phyloP scores from a whole-genome alignment of 257 asterid genomes.

The Cruciata laevipes region DNA sequence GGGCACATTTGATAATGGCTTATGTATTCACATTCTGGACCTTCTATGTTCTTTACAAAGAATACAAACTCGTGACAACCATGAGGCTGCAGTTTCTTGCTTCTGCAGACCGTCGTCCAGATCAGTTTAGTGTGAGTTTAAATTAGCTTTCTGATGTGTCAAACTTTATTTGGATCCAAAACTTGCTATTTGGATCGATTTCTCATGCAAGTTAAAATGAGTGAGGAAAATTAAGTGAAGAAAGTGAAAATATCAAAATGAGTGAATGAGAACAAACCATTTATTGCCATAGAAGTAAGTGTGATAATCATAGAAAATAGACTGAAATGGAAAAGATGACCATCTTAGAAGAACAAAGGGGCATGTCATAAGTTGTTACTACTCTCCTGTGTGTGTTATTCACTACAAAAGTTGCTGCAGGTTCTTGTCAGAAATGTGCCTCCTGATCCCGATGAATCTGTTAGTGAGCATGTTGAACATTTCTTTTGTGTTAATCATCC shows the following conservation, averaged over 20 bases:
- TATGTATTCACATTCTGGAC: slow-evolving; percentile 85
- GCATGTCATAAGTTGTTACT: too few species aligned
- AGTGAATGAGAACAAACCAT: too few species aligned
- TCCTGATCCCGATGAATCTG: slow-evolving; percentile 88
- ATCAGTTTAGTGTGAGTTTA: slow-evolving; percentile 79
- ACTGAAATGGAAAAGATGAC: too few species aligned
- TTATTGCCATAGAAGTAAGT: too few species aligned
- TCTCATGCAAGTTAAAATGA: too few species aligned
- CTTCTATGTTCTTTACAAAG: slow-evolving; percentile 65
- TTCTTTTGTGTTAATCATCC: slow-evolving; percentile 93
- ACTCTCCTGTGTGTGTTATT: background rate
- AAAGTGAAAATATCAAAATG: too few species aligned
- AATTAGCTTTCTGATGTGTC: slow-evolving; percentile 2
- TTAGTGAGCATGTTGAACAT: slow-evolving; percentile 86
- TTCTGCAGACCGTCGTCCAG: slow-evolving; percentile 71
- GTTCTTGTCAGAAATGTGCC: slow-evolving; percentile 95
- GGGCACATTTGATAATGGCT: slow-evolving; percentile 77
- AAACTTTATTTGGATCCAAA: background rate
- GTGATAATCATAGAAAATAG: too few species aligned
- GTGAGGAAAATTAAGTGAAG: too few species aligned
- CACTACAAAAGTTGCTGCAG: slow-evolving; percentile 30
- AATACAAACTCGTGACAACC: slow-evolving; percentile 51
- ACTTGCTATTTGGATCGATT: too few species aligned
- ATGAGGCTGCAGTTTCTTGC: slow-evolving; percentile 90
- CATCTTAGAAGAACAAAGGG: too few species aligned